Evolutionary conservation across 768 basidiomycete species (phyloP), one percentile per base, ranked within the genome.

Genomic region (Podaxis sp.): DNA sequence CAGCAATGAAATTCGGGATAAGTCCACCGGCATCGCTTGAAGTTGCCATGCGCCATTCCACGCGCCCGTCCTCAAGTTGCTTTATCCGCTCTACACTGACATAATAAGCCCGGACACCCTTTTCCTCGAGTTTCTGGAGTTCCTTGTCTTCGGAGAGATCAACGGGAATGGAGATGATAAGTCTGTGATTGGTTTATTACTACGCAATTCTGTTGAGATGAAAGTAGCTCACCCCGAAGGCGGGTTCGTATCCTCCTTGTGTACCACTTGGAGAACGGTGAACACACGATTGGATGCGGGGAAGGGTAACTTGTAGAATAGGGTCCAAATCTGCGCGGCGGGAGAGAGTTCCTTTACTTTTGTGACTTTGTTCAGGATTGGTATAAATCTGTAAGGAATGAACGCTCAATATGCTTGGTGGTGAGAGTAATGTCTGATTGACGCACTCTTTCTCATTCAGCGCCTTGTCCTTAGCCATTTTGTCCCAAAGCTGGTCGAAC

Each of bases 1-100:
- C 87, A 3, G 82, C 82, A 63, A 92, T 61, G 65, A 88, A 89
- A 15, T 77, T 74, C 0, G 90, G 90, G 49, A 92, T 87, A 57
- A 72, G 80, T 24, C 91, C 91, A 26, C 88, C 89, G 12, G 89
- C 84, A 2, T 83, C 84, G 66, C 87, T 88, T 26, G 88, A 87
- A 2, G 89, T 90, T 2, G 90, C 90, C 90, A 93, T 91, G 44
- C 84, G 79, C 90, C 90, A 93, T 72, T 91, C 89, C 12, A 85
- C 83, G 53, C 74, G 82, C 55, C 87, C 91, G 64, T 84, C 76
- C 20, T 82, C 83, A 44, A 87, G 80, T 71, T 89, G 88, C 48
- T 76, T 72, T 57, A 93, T 68, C 33, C 82, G 80, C 73, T 93
- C 91, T 3, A 89, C 86, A 66, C 86, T 84, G 41, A 83, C 85